Evolutionary conservation across 2,329 filamentous ascomycete genomes (phyloP), one percentile per base, ranked within the genome.

Genomic region (Colletotrichum sp.): DNA sequence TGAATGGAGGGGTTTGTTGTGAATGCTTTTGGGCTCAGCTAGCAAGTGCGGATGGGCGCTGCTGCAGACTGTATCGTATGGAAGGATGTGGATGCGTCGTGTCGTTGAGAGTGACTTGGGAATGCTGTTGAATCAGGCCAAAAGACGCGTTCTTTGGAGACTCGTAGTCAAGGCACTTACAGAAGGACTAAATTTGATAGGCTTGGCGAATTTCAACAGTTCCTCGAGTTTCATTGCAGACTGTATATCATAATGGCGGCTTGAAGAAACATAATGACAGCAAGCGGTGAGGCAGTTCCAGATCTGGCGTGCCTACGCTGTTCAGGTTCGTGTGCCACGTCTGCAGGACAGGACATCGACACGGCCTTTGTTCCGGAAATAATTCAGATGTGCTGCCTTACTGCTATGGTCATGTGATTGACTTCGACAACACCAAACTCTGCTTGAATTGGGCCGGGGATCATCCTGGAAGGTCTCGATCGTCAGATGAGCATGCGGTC

Each of bases 1-100:
- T 52, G 44, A 25, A 52, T 25, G 2, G n/a, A 2, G 12, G 12
- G 44, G n/a, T 52, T 22, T 12, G 44, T 52, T 22, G n/a, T 6
- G 6, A 2, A 5, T 22, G 13, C 2, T 22, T 22, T 0, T 3
- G 3, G 44, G 2, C 44, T 52, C 1, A 25, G n/a, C n/a, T n/a
- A n/a, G n/a, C n/a, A n/a, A n/a, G n/a, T n/a, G n/a, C n/a, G n/a
- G n/a, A n/a, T n/a, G n/a, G n/a, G n/a, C n/a, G n/a, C n/a, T n/a
- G n/a, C n/a, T n/a, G n/a, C n/a, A n/a, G n/a, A n/a, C n/a, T n/a
- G n/a, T n/a, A n/a, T n/a, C n/a, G n/a, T n/a, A n/a, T n/a, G n/a
- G n/a, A n/a, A n/a, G n/a, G n/a, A n/a, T n/a, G n/a, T n/a, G n/a
- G n/a, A n/a, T n/a, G n/a, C n/a, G n/a, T n/a, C n/a, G n/a, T n/a